These are phyloP conservation scores for Malbranchea zuffiana DNA, from an alignment of 2,329 filamentous ascomycete genomes.

Conservation along the genomic window DNA sequence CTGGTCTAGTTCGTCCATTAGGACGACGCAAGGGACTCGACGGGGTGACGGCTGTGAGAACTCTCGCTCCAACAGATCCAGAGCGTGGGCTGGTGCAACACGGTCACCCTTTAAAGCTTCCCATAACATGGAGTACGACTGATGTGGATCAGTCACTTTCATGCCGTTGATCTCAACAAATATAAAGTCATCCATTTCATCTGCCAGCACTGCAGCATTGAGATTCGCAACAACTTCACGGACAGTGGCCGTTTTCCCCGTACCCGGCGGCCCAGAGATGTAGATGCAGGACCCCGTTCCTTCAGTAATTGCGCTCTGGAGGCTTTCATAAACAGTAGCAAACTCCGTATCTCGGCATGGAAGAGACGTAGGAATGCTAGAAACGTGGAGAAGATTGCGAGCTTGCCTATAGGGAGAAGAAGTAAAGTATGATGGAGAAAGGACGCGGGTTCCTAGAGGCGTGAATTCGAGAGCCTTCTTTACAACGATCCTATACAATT, in stretches of 20 bases:
- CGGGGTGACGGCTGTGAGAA: constrained; percentile 86
- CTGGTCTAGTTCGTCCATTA: constrained; percentile 98
- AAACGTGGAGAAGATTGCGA: constrained; percentile 79
- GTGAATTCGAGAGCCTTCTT: constrained; percentile 94
- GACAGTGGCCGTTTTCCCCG: constrained; percentile 94
- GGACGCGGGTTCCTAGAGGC: constrained; percentile 74
- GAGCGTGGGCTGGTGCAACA: constrained; percentile 79
- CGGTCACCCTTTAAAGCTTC: constrained; percentile 88
- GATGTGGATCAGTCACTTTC: constrained; percentile 97
- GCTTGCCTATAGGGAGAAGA: constrained; percentile 87
- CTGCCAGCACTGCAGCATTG: constrained; percentile 73
- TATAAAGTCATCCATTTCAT: constrained; percentile 95
- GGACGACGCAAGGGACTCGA: constrained; percentile 83
- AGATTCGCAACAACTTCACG: constrained; percentile 85
- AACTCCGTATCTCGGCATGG: constrained; percentile 92
- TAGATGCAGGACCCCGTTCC: constrained; percentile 95
- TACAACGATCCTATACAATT: constrained; percentile 50
- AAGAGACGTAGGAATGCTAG: constrained; percentile 76
- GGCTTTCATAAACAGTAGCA: constrained; percentile 78
- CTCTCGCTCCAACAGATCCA: constrained; percentile 82
- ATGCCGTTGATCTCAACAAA: constrained; percentile 99
- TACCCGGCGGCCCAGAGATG: constrained; percentile 96
- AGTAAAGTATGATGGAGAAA: constrained; percentile 63
- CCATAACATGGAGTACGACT: constrained; percentile 91
- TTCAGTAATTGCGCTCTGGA: constrained; percentile 87